Evolutionary conservation across 495 filamentous ascomycete genomes (phyloP).

Genomic region (Aspergillus ostianus): DNA sequence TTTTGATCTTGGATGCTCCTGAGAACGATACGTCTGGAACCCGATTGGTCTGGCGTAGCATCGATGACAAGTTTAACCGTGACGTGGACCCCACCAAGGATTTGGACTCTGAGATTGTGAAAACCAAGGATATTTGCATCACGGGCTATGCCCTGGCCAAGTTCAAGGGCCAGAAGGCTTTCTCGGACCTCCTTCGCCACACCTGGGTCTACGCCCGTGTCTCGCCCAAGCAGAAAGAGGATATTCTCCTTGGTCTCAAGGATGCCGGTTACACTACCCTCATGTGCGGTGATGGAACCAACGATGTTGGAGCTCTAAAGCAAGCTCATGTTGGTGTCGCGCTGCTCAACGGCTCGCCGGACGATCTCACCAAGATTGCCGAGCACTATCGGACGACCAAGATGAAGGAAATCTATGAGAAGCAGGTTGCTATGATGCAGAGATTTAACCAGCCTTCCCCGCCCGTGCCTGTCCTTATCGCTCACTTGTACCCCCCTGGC

Average conservation of each 20-base stretch:
- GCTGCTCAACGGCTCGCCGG: conserved; percentile 88
- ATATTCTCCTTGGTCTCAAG: conserved; percentile 93
- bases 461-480: conserved; percentile 85
- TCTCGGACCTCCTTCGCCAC: conserved; percentile 74
- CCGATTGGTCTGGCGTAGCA: conserved; percentile 87
- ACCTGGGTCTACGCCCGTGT: conserved; percentile 98
- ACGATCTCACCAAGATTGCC: conserved; percentile 85
- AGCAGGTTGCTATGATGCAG: conserved; percentile 85
- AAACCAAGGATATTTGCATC: conserved; percentile 88
- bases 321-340: conserved; percentile 97
- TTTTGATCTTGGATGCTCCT: conserved; percentile 90
- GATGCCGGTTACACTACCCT: conserved; percentile 96
- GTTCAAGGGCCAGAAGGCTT: conserved; percentile 74
- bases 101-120: conserved; percentile 77
- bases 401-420: conserved; percentile 99
- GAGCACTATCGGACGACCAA: conserved; percentile 91
- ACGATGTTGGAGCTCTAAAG: conserved; percentile 97
- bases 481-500: conserved; percentile 91
- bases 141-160: conserved; percentile 92
- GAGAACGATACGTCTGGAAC: conserved; percentile 83
- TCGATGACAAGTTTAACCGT: conserved; percentile 84
- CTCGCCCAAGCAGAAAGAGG: conserved; percentile 98
- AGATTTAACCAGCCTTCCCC: conserved; percentile 90
- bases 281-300: conserved; percentile 99
- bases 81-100: conserved; percentile 83